phyloP scores from a whole-genome alignment of 352 stramenopile genomes.

The Pythium phragmiticola region DNA sequence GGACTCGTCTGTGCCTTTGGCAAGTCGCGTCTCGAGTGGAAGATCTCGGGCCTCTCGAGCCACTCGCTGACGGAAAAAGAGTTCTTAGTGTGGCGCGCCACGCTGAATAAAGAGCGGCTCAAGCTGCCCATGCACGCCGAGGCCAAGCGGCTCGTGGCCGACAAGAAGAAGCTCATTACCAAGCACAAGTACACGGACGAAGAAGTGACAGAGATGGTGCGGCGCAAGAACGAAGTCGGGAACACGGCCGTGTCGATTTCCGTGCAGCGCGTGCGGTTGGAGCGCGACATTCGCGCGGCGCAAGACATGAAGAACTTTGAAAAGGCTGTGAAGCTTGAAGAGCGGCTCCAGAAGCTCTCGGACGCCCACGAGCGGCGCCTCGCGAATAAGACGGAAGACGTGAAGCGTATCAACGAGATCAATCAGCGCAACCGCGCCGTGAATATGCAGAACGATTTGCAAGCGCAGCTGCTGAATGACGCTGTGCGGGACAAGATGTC shows the following conservation, averaged over 20 bases:
- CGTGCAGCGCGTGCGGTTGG: slow-evolving; percentile 76
- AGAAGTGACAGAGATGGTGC: slow-evolving; percentile 80
- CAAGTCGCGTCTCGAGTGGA: slow-evolving; percentile 77
- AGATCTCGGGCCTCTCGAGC: slow-evolving; percentile 63
- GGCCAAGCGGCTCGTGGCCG: slow-evolving; percentile 56
- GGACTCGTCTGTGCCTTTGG: slow-evolving; percentile 76
- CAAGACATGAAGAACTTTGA: slow-evolving; percentile 89
- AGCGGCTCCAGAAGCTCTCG: slow-evolving; percentile 56
- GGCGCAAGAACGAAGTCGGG: slow-evolving; percentile 65
- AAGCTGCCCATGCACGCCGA: slow-evolving; percentile 73
- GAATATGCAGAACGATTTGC: slow-evolving; percentile 83
- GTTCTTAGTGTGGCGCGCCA: slow-evolving; percentile 78
- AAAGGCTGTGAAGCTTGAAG: slow-evolving; percentile 76
- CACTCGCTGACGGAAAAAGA: slow-evolving; percentile 77
- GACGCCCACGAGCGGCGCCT: slow-evolving; percentile 67
- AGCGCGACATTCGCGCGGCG: slow-evolving; percentile 72
- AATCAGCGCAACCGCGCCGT: slow-evolving; percentile 78
- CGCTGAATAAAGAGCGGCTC: slow-evolving; percentile 75
- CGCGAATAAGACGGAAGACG: slow-evolving; percentile 77
- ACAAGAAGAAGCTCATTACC: slow-evolving; percentile 69
- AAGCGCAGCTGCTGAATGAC: slow-evolving; percentile 69
- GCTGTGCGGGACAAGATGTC: slow-evolving; percentile 81
- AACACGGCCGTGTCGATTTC: slow-evolving; percentile 62
- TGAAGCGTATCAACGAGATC: slow-evolving; percentile 85
- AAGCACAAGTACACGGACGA: slow-evolving; percentile 78